These are phyloP conservation scores for Platanthera zijinensis DNA, from an alignment of 106 monocot genomes.

Conservation along the genomic window DNA sequence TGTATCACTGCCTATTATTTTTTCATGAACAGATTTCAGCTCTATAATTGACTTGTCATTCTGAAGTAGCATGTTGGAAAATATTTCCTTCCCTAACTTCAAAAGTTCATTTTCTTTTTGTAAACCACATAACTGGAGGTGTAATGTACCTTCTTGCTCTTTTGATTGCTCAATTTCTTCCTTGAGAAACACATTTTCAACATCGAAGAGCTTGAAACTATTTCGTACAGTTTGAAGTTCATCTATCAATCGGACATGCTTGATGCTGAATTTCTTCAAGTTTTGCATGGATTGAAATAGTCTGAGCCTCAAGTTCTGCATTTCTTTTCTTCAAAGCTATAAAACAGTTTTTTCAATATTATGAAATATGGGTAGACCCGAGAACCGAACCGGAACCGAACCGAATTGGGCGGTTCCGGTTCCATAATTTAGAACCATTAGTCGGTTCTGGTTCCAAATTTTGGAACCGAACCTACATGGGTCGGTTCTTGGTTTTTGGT, in stretches of 20 bases:
- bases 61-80: conserved; percentile 9
- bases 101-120: conserved; percentile 15
- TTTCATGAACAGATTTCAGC: conserved; percentile 9
- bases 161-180: conserved; percentile 7
- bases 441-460: no score
- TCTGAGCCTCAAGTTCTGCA: conserved; percentile 18
- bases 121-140: not conserved
- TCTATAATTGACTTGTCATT: conserved; percentile 8
- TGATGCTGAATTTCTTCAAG: conserved; percentile 13
- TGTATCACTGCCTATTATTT: not conserved
- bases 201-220: conserved; percentile 5
- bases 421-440: no score
- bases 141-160: conserved; percentile 6
- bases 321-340: conserved; percentile 12
- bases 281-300: conserved; percentile 10
- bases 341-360: no score
- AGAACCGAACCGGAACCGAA: no score
- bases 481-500: no score
- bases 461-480: no score
- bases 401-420: no score
- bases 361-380: no score
- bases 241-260: conserved; percentile 21
- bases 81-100: conserved; percentile 8
- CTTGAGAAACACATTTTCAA: conserved; percentile 15
- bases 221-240: conserved; percentile 12